Evolutionary conservation across 1,284 basidiomycete species (phyloP), one percentile per base, ranked within the genome.

Genomic region (Kwoniella shivajii): DNA sequence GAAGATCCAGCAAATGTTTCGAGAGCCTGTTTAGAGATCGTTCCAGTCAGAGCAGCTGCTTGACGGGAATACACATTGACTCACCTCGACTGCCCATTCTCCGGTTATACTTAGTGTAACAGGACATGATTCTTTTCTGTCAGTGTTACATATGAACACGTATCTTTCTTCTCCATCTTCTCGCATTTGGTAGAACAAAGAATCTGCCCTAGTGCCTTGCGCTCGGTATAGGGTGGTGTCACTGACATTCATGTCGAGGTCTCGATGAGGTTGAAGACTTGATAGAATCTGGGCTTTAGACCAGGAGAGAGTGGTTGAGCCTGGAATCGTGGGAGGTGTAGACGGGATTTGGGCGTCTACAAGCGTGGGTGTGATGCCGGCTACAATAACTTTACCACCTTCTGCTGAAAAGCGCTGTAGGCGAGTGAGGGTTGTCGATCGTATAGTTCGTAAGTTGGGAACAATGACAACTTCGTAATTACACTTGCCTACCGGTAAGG

Each of bases 121-220:
- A 9, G 63, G 59, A 29, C 46, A 55, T 2, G 61, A 48, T 30
- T 70, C 63, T 27, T 65, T 57, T 4, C 68, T 57, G 44, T 67
- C 65, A 4, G 59, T 62, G 26, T 71, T 66, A 46, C 63, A 66
- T 24, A 71, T 63, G 45, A 70, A 70, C 22, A 70, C 41, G 45
- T 54, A 68, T 7, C 55, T 52, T 7, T 65, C 60, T 3, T 63
- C 54, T 2, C 63, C 68, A 36, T 68, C 68, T 10, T 54, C 51
- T 31, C 68, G 39, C 59, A 68, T 50, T 39, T 70, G 68, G 37
- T 70, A 68, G 29, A 68, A 49, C 13, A 70, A 41, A n/a, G 55
- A 61, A 33, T 67, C 59, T 1, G 67, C 61, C 6, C 59, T 31
- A 18, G 54, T 52, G 3, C 67, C 67, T 30, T 61, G 57, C 4